phyloP scores from a whole-genome alignment of 2,329 filamentous ascomycete species.

The Venturia nashicola region DNA sequence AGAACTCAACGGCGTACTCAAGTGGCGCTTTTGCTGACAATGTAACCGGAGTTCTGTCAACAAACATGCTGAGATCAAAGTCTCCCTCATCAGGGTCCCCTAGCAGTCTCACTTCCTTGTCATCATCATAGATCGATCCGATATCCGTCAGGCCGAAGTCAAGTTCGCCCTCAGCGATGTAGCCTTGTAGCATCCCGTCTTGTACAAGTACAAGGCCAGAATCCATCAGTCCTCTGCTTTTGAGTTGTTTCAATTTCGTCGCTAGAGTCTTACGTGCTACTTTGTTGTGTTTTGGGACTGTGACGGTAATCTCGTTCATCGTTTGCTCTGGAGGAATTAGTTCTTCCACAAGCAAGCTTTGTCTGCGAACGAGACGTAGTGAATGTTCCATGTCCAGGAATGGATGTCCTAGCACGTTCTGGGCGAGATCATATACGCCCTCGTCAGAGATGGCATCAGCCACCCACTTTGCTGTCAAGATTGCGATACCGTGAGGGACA shows the following conservation, averaged over 20 bases:
- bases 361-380: conserved; percentile 28
- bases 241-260: conserved; percentile 35
- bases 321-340: conserved; percentile 41
- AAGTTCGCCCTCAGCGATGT: conserved; percentile 42
- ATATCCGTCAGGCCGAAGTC: conserved; percentile 33
- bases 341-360: conserved; percentile 18
- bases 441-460: conserved; percentile 42
- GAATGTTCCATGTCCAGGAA: conserved; percentile 44
- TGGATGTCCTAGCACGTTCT: conserved; percentile 45
- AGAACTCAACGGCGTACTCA: conserved; percentile 49
- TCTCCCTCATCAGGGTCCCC: conserved; percentile 21
- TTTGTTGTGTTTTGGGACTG: conserved; percentile 31
- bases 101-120: conserved; percentile 26
- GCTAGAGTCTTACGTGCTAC: conserved; percentile 30
- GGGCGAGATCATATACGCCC: conserved; percentile 48
- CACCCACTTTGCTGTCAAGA: conserved; percentile 47
- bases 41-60: conserved; percentile 42
- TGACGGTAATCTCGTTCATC: conserved; percentile 44
- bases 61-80: conserved; percentile 35
- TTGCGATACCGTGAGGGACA: conserved; percentile 46
- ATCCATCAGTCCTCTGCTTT: conserved; percentile 41
- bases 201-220: conserved; percentile 45
- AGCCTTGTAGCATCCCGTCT: conserved; percentile 37
- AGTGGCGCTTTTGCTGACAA: conserved; percentile 40
- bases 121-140: conserved; percentile 18